Evolutionary conservation across 1,284 basidiomycete genomes (phyloP), one percentile per base, ranked within the genome.

Genomic region (Flammula alnicola): DNA sequence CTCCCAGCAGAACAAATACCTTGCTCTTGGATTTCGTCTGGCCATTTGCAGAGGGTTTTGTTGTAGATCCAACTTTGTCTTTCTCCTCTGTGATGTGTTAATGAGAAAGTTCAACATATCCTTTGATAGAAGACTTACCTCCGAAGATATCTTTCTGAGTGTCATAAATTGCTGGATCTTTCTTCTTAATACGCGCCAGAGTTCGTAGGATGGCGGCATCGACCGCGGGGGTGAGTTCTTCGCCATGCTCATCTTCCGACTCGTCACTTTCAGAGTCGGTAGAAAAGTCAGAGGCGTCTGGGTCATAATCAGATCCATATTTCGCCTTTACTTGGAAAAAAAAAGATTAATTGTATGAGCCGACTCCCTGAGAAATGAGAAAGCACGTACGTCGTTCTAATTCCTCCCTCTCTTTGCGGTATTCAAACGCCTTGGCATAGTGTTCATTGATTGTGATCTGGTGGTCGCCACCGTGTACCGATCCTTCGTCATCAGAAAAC

Each of bases 151-250:
- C 77, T 57, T 84, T 84, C 3, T 69, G 74, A 0, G 74, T 67
- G 58, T 95, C 80, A 60, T 96, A 96, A 35, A 96, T 91, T 1
- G 78, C 81, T 0, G 93, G 92, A 66, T 98, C 94, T 59, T 84
- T 90, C 49, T 80, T 79, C 63, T 85, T 84, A 53, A 99, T 98
- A 59, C 88, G 82, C 1, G 89, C 90, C 6, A 99, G 77, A 0
- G 95, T 99, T 41, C 93, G 80, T 33, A 99, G 77, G 61, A 99
- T 97, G 14, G 97, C 97, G 36, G 89, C 97, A 65, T 99, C 96
- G 38, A 98, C 82, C 0, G 91, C 88, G 2, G 95, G 94, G 0
- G 95, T 99, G 47, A 99, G 81, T 68, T 98, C 92, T 58, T 94
- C 93, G 10, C 95, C 97, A 52, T 97, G 91, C 64, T 96, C 93